Percentiles rank a stretch among this genome's conserved stretches.
Conservation (phyloP, 331 rosid species). For the Quercus lobata region DNA sequence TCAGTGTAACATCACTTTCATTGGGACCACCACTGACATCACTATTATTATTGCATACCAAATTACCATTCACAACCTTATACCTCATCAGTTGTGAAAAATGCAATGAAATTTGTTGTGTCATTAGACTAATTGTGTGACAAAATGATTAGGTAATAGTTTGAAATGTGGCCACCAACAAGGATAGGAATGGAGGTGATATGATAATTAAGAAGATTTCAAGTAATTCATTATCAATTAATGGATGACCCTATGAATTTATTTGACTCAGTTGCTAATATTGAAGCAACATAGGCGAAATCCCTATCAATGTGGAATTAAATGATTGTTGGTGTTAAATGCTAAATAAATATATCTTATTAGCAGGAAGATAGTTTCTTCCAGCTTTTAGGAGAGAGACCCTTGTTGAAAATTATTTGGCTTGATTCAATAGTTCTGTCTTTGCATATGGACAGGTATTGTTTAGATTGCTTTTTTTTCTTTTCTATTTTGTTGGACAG, state of each 20-base stretch:
- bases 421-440: constrained; percentile 93
- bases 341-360: constrained; percentile 3
- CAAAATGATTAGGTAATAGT: constrained; percentile 61
- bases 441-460: constrained; percentile 97
- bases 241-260: constrained; percentile 66
- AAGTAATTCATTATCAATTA: constrained; percentile 59
- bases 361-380: constrained; percentile 74
- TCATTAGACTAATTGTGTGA: too few relatives aligned
- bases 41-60: too few relatives aligned
- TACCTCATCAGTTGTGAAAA: too few relatives aligned
- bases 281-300: constrained; percentile 74
- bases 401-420: constrained; percentile 87
- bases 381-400: constrained; percentile 78
- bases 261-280: constrained; percentile 75
- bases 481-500: constrained; percentile 46
- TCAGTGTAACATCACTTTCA: too few relatives aligned
- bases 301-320: constrained; percentile 11
- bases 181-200: constrained; percentile 71
- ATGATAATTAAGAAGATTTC: constrained; percentile 68
- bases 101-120: background rate
- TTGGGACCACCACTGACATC: too few relatives aligned
- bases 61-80: too few relatives aligned
- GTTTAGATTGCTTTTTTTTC: background rate
- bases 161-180: constrained; percentile 68
- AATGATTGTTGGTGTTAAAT: constrained; percentile 2